These are phyloP conservation scores for Lasiodiplodia theobromae DNA, from an alignment of 2,329 filamentous ascomycete species.

Conservation along the genomic window DNA sequence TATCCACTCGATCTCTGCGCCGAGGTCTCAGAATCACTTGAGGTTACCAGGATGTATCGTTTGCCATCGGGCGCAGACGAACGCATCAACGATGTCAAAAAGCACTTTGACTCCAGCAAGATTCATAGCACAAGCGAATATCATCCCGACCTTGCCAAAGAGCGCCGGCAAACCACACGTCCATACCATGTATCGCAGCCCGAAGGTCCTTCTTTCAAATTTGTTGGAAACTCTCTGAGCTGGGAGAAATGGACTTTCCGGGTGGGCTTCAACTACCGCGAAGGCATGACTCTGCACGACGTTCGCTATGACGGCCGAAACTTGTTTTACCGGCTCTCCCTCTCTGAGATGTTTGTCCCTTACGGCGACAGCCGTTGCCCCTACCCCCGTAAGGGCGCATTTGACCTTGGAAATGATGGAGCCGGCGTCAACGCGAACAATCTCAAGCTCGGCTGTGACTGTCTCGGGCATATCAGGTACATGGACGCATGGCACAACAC, in stretches of 20 bases:
- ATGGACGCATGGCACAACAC: constrained; percentile 51
- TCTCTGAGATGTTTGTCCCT: constrained; percentile 56
- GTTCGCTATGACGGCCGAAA: constrained; percentile 49
- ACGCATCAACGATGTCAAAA: constrained; percentile 45
- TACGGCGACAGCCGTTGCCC: constrained; percentile 53
- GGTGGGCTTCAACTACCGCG: constrained; percentile 56
- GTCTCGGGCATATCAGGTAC: constrained; percentile 54
- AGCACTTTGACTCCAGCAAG: constrained; percentile 52
- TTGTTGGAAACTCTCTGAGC: constrained; percentile 34
- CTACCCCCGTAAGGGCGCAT: constrained; percentile 53
- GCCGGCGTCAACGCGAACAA: constrained; percentile 55
- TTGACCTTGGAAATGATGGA: constrained; percentile 54
- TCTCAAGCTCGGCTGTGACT: constrained; percentile 52
- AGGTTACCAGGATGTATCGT: constrained; percentile 59
- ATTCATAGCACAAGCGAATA: constrained; percentile 47
- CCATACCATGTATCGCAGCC: constrained; percentile 38
- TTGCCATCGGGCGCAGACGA: constrained; percentile 53
- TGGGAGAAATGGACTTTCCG: constrained; percentile 56
- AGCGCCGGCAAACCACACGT: constrained; percentile 26
- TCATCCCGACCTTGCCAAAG: constrained; percentile 35
- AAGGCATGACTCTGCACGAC: constrained; percentile 53
- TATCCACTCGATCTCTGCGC: constrained; percentile 64
- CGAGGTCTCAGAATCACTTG: constrained; percentile 59
- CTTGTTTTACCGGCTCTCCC: constrained; percentile 51
- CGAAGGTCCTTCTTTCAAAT: constrained; percentile 37